Evolutionary conservation across 495 filamentous ascomycete species (phyloP).

Genomic region (Penicillium angulare): DNA sequence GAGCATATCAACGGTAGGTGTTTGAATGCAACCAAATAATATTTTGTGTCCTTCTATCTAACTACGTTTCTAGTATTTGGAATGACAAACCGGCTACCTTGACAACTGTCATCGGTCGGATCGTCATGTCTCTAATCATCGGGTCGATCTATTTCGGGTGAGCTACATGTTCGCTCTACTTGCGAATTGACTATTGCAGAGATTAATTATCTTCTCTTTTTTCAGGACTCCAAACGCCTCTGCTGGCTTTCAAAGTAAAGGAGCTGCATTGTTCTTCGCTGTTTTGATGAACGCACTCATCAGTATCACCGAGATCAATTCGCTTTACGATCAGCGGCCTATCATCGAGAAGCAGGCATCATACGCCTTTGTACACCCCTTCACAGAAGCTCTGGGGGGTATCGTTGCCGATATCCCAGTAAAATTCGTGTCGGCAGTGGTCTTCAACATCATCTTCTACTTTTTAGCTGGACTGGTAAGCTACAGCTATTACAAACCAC

Average conservation of each 20-base stretch:
- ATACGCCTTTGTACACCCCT: slow-evolving; percentile 66
- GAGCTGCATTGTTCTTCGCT: slow-evolving; percentile 85
- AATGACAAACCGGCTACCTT: slow-evolving; percentile 76
- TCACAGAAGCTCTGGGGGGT: slow-evolving; percentile 56
- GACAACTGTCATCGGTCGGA: slow-evolving; percentile 75
- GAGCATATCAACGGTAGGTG: slow-evolving; percentile 49
- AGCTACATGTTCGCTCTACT: slow-evolving; percentile 15
- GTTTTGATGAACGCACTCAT: slow-evolving; percentile 63
- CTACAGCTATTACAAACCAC: background rate
- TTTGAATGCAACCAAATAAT: background rate
- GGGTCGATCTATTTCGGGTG: slow-evolving; percentile 82
- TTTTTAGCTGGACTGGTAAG: slow-evolving; percentile 55
- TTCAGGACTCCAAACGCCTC: slow-evolving; percentile 57
- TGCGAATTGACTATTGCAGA: no score
- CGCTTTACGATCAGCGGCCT: slow-evolving; percentile 57
- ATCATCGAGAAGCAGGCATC: slow-evolving; percentile 65
- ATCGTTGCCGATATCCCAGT: slow-evolving; percentile 60
- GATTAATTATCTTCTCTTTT: no score
- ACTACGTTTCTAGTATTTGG: slow-evolving; percentile 45
- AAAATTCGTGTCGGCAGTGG: slow-evolving; percentile 47
- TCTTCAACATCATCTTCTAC: slow-evolving; percentile 58
- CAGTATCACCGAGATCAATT: slow-evolving; percentile 59
- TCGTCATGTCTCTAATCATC: slow-evolving; percentile 77
- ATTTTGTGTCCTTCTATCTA: background rate
- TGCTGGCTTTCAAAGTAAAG: slow-evolving; percentile 72